Evolutionary conservation across 495 filamentous ascomycete genomes (phyloP).

Genomic region (Glutinoglossum americanum): DNA sequence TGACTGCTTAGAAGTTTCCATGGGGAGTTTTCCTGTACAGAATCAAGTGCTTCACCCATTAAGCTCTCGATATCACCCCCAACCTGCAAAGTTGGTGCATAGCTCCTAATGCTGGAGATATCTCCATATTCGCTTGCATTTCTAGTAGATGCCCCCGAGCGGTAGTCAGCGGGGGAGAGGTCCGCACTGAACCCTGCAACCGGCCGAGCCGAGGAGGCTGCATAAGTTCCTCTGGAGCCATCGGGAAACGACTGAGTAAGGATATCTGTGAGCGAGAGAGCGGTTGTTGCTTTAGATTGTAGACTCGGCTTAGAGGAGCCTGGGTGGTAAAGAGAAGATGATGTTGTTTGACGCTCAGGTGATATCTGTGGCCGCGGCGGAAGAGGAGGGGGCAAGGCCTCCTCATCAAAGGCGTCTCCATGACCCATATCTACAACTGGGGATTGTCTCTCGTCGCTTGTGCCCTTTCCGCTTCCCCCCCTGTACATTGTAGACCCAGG

Average conservation of each 20-base stretch:
- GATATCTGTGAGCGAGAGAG: constrained; percentile 57
- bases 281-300: constrained; percentile 61
- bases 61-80: constrained; percentile 66
- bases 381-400: constrained; percentile 29
- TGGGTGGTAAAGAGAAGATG: constrained; percentile 6
- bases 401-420: not conserved
- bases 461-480: not conserved
- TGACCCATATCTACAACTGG: not conserved
- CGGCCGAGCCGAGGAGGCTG: not conserved
- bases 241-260: constrained; percentile 50
- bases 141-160: not conserved
- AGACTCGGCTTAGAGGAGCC: constrained; percentile 22
- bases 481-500: not conserved
- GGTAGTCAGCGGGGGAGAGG: not conserved
- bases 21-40: constrained; percentile 29
- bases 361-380: constrained; percentile 35
- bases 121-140: constrained; percentile 40
- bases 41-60: constrained; percentile 42
- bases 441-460: not conserved
- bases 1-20: constrained; percentile 37
- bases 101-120: constrained; percentile 63
- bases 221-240: constrained; percentile 36
- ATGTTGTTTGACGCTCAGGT: constrained; percentile 10
- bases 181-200: not conserved
- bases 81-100: constrained; percentile 48